These are phyloP conservation scores for Suillus subaureus DNA, from an alignment of 768 basidiomycete genomes.

Conservation along the genomic window DNA sequence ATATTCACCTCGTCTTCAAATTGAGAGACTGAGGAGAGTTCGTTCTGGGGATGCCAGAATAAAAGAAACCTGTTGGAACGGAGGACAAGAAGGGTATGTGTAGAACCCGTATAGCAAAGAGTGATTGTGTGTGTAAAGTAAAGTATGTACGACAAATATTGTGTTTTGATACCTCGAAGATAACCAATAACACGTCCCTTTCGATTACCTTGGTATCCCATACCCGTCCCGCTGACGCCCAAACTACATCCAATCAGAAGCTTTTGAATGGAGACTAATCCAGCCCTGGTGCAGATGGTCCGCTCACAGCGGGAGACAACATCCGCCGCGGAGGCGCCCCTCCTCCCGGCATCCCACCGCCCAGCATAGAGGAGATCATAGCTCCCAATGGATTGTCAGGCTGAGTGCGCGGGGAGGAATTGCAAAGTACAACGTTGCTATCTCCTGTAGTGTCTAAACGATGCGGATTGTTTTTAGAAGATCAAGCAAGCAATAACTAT, in stretches of 20 bases:
- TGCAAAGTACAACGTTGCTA: conserved; percentile 81
- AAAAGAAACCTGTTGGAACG: no score
- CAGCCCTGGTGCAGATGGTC: conserved; percentile 28
- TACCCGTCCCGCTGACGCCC: conserved; percentile 13
- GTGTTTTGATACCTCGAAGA: neutral
- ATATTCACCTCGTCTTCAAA: no score
- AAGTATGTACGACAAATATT: no score
- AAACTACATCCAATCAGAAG: conserved; percentile 14
- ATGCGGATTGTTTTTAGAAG: neutral
- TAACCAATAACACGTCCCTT: conserved; percentile 16
- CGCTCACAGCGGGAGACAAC: conserved; percentile 27
- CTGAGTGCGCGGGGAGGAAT: conserved; percentile 77
- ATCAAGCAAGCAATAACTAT: neutral
- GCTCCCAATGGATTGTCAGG: conserved; percentile 83
- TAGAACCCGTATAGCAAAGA: no score
- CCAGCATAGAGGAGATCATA: conserved; percentile 87
- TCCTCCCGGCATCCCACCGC: conserved; percentile 54
- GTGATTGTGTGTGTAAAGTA: no score
- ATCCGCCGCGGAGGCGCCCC: conserved; percentile 27
- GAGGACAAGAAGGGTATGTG: no score
- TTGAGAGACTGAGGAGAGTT: no score
- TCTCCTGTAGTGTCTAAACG: conserved; percentile 63
- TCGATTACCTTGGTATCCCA: conserved; percentile 14
- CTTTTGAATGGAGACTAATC: conserved; percentile 19
- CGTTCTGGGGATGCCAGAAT: no score